Percentiles rank a stretch among this genome's conserved stretches.
Conservation (phyloP, 2,329 filamentous ascomycete species). For the Fusarium torulosum region DNA sequence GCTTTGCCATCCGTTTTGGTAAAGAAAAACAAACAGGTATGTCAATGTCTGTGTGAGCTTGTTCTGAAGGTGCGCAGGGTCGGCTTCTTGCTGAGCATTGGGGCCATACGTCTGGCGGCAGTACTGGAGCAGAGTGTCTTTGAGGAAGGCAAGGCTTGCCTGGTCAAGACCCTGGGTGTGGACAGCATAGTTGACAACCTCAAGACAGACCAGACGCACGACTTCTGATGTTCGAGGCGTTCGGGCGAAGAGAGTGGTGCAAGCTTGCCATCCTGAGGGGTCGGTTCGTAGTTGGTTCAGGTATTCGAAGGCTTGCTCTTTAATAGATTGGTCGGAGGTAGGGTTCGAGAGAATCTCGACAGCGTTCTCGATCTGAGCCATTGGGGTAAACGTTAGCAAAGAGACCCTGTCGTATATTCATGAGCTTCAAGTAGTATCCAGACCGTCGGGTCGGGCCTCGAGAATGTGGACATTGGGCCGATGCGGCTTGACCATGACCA, state of each 20-base stretch:
- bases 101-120: constrained; percentile 79
- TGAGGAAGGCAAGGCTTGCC: constrained; percentile 79
- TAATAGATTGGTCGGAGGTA: constrained; percentile 78
- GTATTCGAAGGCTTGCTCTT: constrained; percentile 86
- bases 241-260: constrained; percentile 86
- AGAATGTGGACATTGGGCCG: constrained; percentile 39
- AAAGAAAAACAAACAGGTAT: constrained; percentile 89
- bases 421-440: constrained; percentile 29
- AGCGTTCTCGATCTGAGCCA: constrained; percentile 84
- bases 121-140: constrained; percentile 85
- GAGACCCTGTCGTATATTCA: constrained; percentile 4
- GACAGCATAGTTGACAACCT: constrained; percentile 92
- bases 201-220: constrained; percentile 88
- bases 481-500: constrained; percentile 38
- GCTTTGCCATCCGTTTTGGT: constrained; percentile 85
- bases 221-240: constrained; percentile 82
- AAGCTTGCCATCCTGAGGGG: constrained; percentile 90
- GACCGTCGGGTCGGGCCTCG: constrained; percentile 27
- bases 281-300: constrained; percentile 83
- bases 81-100: constrained; percentile 69
- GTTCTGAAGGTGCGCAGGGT: constrained; percentile 87
- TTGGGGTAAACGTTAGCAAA: constrained; percentile 32
- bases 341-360: constrained; percentile 94
- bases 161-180: constrained; percentile 82
- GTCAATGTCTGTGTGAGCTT: constrained; percentile 97